Percentiles rank a stretch among this genome's conserved stretches.
Evolutionary conservation across 2,329 filamentous ascomycete species (phyloP).

Genomic region (Acrodontium crateriforme): DNA sequence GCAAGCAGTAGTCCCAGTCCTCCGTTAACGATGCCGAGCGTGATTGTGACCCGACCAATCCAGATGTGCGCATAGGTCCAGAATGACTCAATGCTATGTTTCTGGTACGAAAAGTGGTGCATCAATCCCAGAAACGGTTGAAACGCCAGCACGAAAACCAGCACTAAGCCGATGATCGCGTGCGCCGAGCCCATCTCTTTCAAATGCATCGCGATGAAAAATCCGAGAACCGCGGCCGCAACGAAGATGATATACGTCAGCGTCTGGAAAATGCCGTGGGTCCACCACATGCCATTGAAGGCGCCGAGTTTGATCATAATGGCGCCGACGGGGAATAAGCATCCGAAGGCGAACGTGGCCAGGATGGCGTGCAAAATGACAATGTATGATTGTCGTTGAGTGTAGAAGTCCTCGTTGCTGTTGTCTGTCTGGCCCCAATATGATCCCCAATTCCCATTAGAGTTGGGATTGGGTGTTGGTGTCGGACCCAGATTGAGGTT

Average conservation of each 20-base stretch:
- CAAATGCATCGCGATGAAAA: conserved; percentile 28
- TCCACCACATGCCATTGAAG: conserved; percentile 30
- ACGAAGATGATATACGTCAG: conserved; percentile 36
- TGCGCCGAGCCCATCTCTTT: conserved; percentile 29
- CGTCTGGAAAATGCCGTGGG: conserved; percentile 36
- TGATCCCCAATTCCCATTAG: no score
- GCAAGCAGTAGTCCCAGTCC: conserved; percentile 39
- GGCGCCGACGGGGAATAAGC: conserved; percentile 33
- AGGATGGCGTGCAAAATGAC: conserved; percentile 33
- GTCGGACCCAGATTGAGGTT: no score
- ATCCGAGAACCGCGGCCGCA: conserved; percentile 38
- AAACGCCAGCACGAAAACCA: conserved; percentile 39
- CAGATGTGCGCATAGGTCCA: conserved; percentile 28
- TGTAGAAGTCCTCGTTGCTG: conserved; percentile 1
- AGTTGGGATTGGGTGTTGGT: no score
- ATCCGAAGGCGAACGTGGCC: conserved; percentile 31
- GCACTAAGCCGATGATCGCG: conserved; percentile 40
- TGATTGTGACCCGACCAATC: conserved; percentile 26
- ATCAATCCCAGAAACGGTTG: conserved; percentile 38
- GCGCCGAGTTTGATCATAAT: conserved; percentile 33
- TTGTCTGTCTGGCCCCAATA: no score
- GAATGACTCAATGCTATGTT: conserved; percentile 29
- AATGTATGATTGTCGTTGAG: no score
- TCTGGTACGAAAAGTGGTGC: conserved; percentile 39
- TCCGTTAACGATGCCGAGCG: conserved; percentile 43